Conservation (phyloP, 495 filamentous ascomycete genomes). For the Cladorrhinum samala region DNA sequence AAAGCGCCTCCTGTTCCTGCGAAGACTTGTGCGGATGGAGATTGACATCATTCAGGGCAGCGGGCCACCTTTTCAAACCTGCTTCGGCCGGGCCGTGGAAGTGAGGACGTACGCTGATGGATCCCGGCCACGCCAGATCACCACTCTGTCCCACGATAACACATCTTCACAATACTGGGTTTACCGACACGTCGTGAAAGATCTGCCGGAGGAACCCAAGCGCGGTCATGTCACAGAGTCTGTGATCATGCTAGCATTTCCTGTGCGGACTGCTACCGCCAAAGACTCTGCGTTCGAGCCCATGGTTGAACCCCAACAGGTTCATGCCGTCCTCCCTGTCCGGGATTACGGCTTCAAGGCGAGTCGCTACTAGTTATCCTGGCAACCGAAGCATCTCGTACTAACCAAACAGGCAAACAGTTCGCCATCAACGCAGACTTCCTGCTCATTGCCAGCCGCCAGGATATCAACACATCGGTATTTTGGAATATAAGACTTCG, state of each 20-base stretch:
- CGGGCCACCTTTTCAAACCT: too few species aligned
- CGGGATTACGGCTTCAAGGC: conserved; percentile 1
- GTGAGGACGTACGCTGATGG: too few species aligned
- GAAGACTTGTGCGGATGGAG: too few species aligned
- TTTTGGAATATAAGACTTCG: too few species aligned
- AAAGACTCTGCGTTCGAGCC: too few species aligned
- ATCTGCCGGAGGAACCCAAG: background rate
- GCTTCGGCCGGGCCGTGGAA: too few species aligned
- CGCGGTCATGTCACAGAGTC: background rate
- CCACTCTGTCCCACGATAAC: background rate
- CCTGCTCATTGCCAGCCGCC: background rate
- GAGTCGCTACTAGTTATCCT: background rate
- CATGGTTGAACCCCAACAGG: background rate
- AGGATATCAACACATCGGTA: too few species aligned
- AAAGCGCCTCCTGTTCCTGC: too few species aligned
- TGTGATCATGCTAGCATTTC: background rate
- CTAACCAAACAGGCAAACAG: background rate
- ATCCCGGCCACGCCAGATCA: background rate
- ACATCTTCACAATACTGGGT: background rate
- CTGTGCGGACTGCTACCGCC: too few species aligned
- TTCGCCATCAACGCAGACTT: background rate
- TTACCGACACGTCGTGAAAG: background rate
- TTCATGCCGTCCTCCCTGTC: background rate
- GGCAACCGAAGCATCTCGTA: too few species aligned
- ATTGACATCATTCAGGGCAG: too few species aligned